Conservation (phyloP, 352 stramenopile species). For the Pythium brassicae region DNA sequence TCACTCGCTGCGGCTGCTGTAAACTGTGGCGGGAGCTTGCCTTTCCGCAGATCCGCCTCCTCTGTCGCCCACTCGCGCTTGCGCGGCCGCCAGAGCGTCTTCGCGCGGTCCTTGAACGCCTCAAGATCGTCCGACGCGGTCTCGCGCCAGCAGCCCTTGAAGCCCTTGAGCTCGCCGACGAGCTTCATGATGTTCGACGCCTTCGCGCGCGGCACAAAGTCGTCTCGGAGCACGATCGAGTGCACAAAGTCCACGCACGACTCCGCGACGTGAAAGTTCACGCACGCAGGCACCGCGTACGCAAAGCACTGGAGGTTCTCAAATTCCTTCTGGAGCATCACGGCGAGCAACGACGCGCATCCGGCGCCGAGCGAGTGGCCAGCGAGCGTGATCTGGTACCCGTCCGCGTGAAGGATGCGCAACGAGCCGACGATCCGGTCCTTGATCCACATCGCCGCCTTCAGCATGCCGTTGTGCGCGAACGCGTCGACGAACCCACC, state of each 20-base stretch:
- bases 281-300: constrained; percentile 81
- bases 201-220: constrained; percentile 82
- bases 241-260: constrained; percentile 75
- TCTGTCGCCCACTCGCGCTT: constrained; percentile 81
- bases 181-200: constrained; percentile 81
- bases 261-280: constrained; percentile 77
- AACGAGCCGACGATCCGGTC: constrained; percentile 75
- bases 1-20: background rate
- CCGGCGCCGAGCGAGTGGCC: constrained; percentile 80
- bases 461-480: constrained; percentile 83
- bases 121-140: constrained; percentile 75
- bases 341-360: constrained; percentile 64
- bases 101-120: constrained; percentile 78
- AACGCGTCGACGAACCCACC: constrained; percentile 83
- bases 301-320: constrained; percentile 76
- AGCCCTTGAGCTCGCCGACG: constrained; percentile 67
- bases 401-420: constrained; percentile 64
- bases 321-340: constrained; percentile 88
- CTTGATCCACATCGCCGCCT: constrained; percentile 86
- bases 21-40: constrained; percentile 24
- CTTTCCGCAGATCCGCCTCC: constrained; percentile 47
- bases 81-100: constrained; percentile 75
- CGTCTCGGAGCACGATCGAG: constrained; percentile 81
- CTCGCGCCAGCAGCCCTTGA: constrained; percentile 78
- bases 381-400: constrained; percentile 78